These are phyloP conservation scores for Tolypocladium guangdongense DNA, from an alignment of 2,329 filamentous ascomycete genomes.

Conservation along the genomic window DNA sequence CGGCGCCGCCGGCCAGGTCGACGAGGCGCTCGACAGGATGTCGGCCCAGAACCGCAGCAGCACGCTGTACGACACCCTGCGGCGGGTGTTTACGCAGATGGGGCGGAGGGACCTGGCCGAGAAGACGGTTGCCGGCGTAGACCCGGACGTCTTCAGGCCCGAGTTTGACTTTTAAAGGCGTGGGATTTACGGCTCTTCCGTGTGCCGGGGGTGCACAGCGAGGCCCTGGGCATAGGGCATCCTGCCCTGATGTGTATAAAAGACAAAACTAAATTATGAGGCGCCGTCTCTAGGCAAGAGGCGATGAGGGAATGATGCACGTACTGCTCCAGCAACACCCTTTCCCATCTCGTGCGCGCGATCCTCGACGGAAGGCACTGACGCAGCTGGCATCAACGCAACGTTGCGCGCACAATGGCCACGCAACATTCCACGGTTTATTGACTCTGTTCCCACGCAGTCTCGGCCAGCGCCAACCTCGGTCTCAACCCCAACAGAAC, in stretches of 20 bases:
- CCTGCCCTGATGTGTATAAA: neutral
- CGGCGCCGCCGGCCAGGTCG: conserved; percentile 31
- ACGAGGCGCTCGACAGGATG: conserved; percentile 75
- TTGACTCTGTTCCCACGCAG: neutral
- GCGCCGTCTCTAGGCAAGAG: neutral
- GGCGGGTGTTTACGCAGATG: conserved; percentile 96
- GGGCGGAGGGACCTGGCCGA: conserved; percentile 78
- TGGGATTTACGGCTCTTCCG: neutral
- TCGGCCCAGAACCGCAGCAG: conserved; percentile 93
- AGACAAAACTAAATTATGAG: neutral
- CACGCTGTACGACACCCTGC: conserved; percentile 88
- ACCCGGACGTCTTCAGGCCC: conserved; percentile 76
- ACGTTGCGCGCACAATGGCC: too few species aligned
- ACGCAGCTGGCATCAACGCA: neutral
- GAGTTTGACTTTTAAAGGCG: conserved; percentile 69
- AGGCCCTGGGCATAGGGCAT: neutral
- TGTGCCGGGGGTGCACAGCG: neutral
- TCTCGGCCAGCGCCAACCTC: neutral
- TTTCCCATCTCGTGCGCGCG: neutral
- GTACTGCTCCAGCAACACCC: neutral
- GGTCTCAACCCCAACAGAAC: neutral
- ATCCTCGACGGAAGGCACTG: neutral
- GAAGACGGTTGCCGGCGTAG: conserved; percentile 78
- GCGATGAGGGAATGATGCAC: neutral
- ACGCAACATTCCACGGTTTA: neutral